Evolutionary conservation across 2,329 filamentous ascomycete species (phyloP), one percentile per base, ranked within the genome.

Genomic region (Didymella pomorum): DNA sequence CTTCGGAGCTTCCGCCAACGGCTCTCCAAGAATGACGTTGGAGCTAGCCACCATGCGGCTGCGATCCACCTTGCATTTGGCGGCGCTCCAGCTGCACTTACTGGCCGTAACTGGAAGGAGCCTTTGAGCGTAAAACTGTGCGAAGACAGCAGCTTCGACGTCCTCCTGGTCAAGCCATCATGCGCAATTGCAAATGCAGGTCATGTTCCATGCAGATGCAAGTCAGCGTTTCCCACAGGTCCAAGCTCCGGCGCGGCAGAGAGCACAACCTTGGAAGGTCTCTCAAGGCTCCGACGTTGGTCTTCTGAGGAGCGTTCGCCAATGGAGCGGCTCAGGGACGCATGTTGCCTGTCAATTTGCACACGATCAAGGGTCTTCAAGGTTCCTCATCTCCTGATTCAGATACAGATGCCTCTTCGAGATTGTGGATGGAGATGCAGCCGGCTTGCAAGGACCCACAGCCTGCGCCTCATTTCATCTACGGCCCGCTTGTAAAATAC

Each of bases 11-110:
- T 54, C 39, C 50, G 56, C 50, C 41, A 58, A 46, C 56, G 56
- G 56, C 41, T 58, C 45, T 58, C 56, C 45, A 52, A 45, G 20
- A 31, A 58, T 58, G 56, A 58, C 56, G 56, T 58, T 54, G 45
- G 45, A 47, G 29, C 56, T 54, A 50, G 39, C 51, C 50, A 53
- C 37, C 31, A 41, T 37, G 29, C 45, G 45, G 37, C 39, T 45
- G 49, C 39, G 29, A 37, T 37, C 41, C 50, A 35, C 37, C 23
- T 39, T 45, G 49, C 39, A 46, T 45, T 29, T 31, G 37, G 25
- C 44, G 16, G n/a, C 28, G 37, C 20, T 8, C 18, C 11, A 43
- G 31, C 14, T 39, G 37, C 37, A 28, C 6, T 16, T 41, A 25
- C n/a, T 10, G 11, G 16, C 23, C 52, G 42, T 16, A 4, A 20